Percentiles rank a stretch among this genome's conserved stretches.
Conservation (phyloP, 176 grass and related monocot genomes). For the Oryza rufipogon region DNA sequence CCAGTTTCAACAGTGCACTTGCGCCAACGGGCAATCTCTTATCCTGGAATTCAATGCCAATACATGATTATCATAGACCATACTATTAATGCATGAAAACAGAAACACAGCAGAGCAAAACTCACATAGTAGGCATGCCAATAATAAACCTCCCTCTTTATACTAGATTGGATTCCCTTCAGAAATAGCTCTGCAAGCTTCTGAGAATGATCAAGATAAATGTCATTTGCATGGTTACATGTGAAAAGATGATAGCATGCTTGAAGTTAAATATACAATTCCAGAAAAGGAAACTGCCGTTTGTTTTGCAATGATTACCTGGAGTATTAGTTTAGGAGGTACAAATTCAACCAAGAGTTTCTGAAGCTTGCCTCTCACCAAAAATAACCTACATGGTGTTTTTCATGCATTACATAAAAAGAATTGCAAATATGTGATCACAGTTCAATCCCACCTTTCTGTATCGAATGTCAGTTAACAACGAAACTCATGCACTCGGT, state of each 20-base stretch:
- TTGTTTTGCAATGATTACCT: slow-evolving; percentile 46
- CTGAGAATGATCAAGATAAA: slow-evolving; percentile 42
- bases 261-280: slow-evolving; percentile 20
- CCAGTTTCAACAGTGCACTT: slow-evolving; percentile 70
- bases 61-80: slow-evolving; percentile 19
- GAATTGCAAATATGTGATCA: slow-evolving; percentile 11
- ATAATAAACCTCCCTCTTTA: slow-evolving; percentile 68
- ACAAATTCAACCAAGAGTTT: slow-evolving; percentile 77
- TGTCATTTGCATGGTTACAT: not conserved
- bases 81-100: not conserved
- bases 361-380: slow-evolving; percentile 66
- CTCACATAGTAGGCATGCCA: slow-evolving; percentile 81
- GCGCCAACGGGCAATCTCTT: slow-evolving; percentile 63
- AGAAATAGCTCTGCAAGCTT: slow-evolving; percentile 68
- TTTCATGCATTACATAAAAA: slow-evolving; percentile 21
- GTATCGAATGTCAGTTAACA: not conserved
- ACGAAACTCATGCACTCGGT: slow-evolving; percentile 5
- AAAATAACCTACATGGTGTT: slow-evolving; percentile 54
- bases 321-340: slow-evolving; percentile 69
- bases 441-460: slow-evolving; percentile 17
- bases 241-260: not conserved
- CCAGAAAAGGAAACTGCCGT: not conserved
- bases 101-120: not conserved
- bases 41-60: slow-evolving; percentile 50
- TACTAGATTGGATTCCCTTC: slow-evolving; percentile 49